Percentiles rank a stretch among this genome's conserved stretches.
phyloP scores from a whole-genome alignment of 2,329 filamentous ascomycete species.

The Colletotrichum sp. region DNA sequence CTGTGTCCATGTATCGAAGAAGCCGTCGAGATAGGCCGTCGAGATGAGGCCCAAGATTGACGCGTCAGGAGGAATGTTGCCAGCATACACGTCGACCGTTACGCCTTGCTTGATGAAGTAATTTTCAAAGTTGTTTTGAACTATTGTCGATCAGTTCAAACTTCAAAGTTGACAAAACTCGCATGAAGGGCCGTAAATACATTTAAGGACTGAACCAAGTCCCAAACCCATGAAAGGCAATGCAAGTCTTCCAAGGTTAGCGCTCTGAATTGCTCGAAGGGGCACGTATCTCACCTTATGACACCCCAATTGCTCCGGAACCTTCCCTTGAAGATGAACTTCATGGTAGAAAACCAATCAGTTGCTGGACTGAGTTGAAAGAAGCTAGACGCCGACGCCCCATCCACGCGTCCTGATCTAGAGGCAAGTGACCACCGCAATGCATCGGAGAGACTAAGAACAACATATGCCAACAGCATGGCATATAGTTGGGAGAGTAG shows the following conservation, averaged over 20 bases:
- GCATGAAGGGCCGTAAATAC: background rate
- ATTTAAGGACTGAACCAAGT: conserved; percentile 11
- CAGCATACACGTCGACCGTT: conserved; percentile 21
- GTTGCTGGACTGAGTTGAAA: conserved; percentile 15
- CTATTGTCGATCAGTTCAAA: background rate
- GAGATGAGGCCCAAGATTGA: conserved; percentile 11
- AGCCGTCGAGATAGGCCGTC: conserved; percentile 20
- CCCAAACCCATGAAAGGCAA: conserved; percentile 15
- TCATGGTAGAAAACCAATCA: conserved; percentile 17
- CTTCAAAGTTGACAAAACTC: background rate
- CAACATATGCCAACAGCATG: conserved; percentile 7
- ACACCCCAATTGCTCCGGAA: background rate
- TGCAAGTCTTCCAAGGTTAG: background rate
- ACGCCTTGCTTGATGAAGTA: conserved; percentile 16
- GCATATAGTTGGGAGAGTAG: conserved; percentile 5
- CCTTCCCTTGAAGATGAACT: conserved; percentile 1
- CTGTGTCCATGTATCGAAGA: conserved; percentile 19
- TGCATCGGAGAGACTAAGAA: background rate
- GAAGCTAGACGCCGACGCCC: conserved; percentile 10
- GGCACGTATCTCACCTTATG: background rate
- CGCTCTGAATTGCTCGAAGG: background rate
- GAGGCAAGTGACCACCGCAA: conserved; percentile 11
- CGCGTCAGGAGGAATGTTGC: conserved; percentile 18
- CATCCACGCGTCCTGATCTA: background rate
- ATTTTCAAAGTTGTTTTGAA: conserved; percentile 20